Evolutionary conservation across 495 filamentous ascomycete species (phyloP), one percentile per base, ranked within the genome.

Genomic region (Zalerion maritima): DNA sequence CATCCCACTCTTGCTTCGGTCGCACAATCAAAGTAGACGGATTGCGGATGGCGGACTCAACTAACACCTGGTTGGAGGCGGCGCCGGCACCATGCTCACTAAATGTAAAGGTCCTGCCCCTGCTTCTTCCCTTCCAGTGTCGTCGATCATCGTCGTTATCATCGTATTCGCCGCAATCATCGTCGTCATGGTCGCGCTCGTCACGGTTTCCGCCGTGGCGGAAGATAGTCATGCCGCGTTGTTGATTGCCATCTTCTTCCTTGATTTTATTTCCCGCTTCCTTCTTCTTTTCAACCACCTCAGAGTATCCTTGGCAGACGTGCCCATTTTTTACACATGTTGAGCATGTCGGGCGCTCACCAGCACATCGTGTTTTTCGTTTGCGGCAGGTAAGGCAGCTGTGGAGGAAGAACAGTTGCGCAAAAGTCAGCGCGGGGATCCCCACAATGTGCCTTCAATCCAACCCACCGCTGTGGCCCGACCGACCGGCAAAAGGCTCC

Each of bases 281-380:
- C 41, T 48, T 60, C 41, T 47, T 55, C 44, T 53, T 60, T 37
- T 65, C 62, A 22, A 50, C 35, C 6, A 46, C 28, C 15, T 77
- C 72, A 21, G 55, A 64, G 38, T 82, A 84, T 19, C 78, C 77
- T 11, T 73, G 52, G 47, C 78, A 84, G 6, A 60, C 49, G 43
- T 84, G 78, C 11, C 77, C 76, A 49, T 77, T 79, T 39, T 81
- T 76, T 25, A 65, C 65, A 42, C 78, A 84, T 14, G 78, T 84
- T 34, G 73, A 73, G 52, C 78, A 84, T 2, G 69, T 63, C 50
- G 75, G 75, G 38, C 73, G 71, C 55, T 81, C 76, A 32, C 80
- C 81, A 15, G 77, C 81, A 48, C 81, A 86, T 50, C 81, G 68
- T 32, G 80, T 85, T 56, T 86, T 86, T 52, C 81, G 69, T 44